Conservation (phyloP, 2,329 filamentous ascomycete species). For the Colletotrichum somersetense region DNA sequence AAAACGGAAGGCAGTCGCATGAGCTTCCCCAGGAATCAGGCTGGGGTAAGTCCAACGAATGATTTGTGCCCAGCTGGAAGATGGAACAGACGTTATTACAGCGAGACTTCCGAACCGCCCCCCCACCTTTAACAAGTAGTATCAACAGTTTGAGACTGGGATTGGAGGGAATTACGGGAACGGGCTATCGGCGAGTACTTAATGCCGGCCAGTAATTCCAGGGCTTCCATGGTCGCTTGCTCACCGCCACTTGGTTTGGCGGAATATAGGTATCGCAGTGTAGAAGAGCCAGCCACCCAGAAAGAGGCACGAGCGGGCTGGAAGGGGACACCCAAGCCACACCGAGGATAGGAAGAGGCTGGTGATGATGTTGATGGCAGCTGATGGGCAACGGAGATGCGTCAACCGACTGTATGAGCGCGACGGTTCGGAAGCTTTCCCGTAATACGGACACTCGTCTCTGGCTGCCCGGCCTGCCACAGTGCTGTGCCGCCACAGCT, state of each 20-base stretch:
- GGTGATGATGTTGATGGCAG: conserved; percentile 3
- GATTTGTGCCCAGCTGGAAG: conserved; percentile 12
- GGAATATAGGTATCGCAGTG: conserved; percentile 14
- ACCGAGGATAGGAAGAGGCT: neutral
- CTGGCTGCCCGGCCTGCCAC: neutral
- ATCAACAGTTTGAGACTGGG: conserved; percentile 10
- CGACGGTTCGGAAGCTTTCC: conserved; percentile 7
- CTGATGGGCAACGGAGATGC: conserved; percentile 15
- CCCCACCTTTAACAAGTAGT: conserved; percentile 14
- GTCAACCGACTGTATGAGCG: conserved; percentile 16
- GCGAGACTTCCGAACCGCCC: conserved; percentile 21
- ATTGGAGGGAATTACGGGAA: conserved; percentile 24
- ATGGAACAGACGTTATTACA: conserved; percentile 27
- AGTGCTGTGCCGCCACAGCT: conserved; percentile 2
- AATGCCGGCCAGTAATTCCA: conserved; percentile 23
- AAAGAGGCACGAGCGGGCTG: conserved; percentile 13
- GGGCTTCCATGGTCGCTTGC: conserved; percentile 28
- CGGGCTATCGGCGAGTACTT: conserved; percentile 8
- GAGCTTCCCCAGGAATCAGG: conserved; percentile 19
- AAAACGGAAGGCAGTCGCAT: conserved; percentile 33
- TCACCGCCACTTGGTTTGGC: conserved; percentile 42
- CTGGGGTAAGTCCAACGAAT: conserved; percentile 9
- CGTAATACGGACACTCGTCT: neutral
- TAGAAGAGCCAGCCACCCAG: conserved; percentile 16
- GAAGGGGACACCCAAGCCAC: neutral